These are phyloP conservation scores for Fraxinus americana DNA, from an alignment of 257 asterid genomes.

Conservation along the genomic window DNA sequence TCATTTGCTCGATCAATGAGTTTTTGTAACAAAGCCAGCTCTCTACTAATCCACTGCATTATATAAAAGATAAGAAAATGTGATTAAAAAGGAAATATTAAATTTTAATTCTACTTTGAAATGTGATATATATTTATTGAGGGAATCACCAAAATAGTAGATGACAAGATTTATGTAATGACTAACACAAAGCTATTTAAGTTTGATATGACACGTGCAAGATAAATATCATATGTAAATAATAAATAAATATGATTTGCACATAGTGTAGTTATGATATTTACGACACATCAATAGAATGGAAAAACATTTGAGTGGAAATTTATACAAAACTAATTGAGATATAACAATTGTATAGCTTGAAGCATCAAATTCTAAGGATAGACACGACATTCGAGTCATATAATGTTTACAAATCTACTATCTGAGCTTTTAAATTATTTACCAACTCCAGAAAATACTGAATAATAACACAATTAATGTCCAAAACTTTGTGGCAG, in stretches of 20 bases:
- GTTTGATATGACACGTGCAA: conserved; percentile 10
- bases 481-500: background rate
- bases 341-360: background rate
- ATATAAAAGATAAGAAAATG: conserved; percentile 23
- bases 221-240: background rate
- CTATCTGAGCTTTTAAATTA: background rate
- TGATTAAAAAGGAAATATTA: conserved; percentile 5
- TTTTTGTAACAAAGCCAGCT: conserved; percentile 49
- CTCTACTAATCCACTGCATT: conserved; percentile 70
- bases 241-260: background rate
- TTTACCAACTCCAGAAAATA: background rate
- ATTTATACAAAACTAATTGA: background rate
- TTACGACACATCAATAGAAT: background rate
- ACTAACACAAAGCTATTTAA: background rate
- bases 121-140: background rate
- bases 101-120: conserved; percentile 15
- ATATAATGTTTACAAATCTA: background rate
- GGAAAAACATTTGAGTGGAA: background rate
- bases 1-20: conserved; percentile 68
- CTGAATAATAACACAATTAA: background rate
- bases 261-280: background rate
- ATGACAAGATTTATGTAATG: background rate
- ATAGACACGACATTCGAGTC: background rate
- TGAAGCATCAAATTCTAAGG: background rate
- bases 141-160: conserved; percentile 10